phyloP scores from a whole-genome alignment of 805 yeast genomes.

The Sugiyamaella americana region DNA sequence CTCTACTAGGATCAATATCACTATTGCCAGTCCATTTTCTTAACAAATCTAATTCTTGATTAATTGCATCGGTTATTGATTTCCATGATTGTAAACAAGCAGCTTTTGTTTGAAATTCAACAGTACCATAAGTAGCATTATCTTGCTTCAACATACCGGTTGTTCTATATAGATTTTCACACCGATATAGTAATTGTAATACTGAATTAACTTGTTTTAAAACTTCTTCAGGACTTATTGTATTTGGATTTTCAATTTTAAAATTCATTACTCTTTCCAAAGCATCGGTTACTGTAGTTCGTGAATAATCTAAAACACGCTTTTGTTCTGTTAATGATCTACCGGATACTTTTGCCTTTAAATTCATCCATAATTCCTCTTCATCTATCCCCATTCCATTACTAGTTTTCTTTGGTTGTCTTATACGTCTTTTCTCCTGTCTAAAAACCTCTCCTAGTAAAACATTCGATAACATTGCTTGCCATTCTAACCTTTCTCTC shows the following conservation, averaged over 20 bases:
- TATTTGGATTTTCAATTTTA: slow-evolving; percentile 17
- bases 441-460: slow-evolving; percentile 92
- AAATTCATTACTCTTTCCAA: slow-evolving; percentile 64
- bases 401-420: slow-evolving; percentile 23
- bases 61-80: slow-evolving; percentile 63
- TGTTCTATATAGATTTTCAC: slow-evolving; percentile 75
- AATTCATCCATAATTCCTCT: slow-evolving; percentile 81
- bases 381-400: slow-evolving; percentile 44
- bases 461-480: slow-evolving; percentile 82
- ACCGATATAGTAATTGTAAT: slow-evolving; percentile 55
- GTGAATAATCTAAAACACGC: slow-evolving; percentile 56
- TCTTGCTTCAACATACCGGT: slow-evolving; percentile 70
- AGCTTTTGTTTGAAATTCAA: slow-evolving; percentile 56
- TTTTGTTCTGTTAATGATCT: slow-evolving; percentile 75
- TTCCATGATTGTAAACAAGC: slow-evolving; percentile 84
- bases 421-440: slow-evolving; percentile 60
- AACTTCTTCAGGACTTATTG: slow-evolving; percentile 34
- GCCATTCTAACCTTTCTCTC: slow-evolving; percentile 89
- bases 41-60: slow-evolving; percentile 53
- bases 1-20: slow-evolving; percentile 55
- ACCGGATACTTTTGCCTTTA: slow-evolving; percentile 74
- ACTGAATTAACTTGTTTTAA: slow-evolving; percentile 48
- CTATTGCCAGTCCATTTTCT: slow-evolving; percentile 80
- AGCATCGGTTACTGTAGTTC: slow-evolving; percentile 67
- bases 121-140: slow-evolving; percentile 61